Percentiles rank a stretch among this genome's conserved stretches.
phyloP scores from a whole-genome alignment of 257 asterid species.

The Sherardia arvensis region DNA sequence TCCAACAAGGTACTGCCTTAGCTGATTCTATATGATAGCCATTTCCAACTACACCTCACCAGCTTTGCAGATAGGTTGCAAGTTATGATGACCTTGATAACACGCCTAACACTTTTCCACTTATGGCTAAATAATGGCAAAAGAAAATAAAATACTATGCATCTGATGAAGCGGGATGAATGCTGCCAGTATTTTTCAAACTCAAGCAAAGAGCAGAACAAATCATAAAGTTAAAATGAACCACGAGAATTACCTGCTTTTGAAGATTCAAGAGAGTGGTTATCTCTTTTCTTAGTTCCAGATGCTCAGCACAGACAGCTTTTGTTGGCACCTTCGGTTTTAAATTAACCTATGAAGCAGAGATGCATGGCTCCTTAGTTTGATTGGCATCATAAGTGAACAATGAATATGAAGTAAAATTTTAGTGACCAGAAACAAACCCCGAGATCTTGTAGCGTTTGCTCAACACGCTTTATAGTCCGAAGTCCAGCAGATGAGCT shows the following conservation, averaged over 20 bases:
- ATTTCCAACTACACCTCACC: too few species aligned
- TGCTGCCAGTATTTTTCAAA: not conserved
- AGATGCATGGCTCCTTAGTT: conserved; percentile 8
- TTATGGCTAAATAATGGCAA: not conserved
- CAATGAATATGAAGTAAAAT: not conserved
- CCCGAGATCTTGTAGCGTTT: conserved; percentile 97
- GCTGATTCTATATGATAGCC: not conserved
- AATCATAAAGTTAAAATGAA: not conserved
- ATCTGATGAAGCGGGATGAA: not conserved
- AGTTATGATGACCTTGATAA: not conserved
- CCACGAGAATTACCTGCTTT: conserved; percentile 55
- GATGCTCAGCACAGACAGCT: conserved; percentile 90
- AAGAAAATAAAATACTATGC: not conserved
- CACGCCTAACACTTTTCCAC: not conserved
- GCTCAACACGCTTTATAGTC: conserved; percentile 90
- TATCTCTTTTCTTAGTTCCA: conserved; percentile 92
- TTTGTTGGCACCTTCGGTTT: conserved; percentile 96
- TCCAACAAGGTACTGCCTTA: too few species aligned
- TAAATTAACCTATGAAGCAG: conserved; percentile 62
- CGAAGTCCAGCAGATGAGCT: conserved; percentile 98
- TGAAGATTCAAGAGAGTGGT: conserved; percentile 80
- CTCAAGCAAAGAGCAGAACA: not conserved
- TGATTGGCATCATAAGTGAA: not conserved
- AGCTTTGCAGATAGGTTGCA: too few species aligned
- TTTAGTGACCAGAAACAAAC: conserved; percentile 41